Evolutionary conservation across 331 rosid genomes (phyloP), one percentile per base, ranked within the genome.

Genomic region (Quercus tomentella): DNA sequence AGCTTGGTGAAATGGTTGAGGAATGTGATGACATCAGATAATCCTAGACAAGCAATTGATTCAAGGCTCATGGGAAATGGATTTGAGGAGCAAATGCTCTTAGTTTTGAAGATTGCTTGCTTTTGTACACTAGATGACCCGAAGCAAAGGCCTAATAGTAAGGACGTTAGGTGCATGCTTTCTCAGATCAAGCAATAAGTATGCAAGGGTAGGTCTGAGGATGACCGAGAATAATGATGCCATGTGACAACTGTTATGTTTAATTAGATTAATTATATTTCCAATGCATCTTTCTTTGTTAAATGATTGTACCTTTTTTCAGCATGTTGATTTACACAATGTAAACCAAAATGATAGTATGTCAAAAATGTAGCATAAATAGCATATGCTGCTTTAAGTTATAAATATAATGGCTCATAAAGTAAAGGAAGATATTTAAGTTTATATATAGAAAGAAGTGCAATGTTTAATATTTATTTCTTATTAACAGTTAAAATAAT

Each of bases 101-200:
- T 96, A 79, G 97, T 86, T 65, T 77, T 93, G 65, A 93, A 92
- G 88, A 91, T 96, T 78, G 99, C 98, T 4, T 88, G 89, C 87
- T 93, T 96, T 77, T 96, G 99, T 86, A 93, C 97, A 20, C 7
- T 87, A 74, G 97, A 93, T 11, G 89, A 93, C 80, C 98, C 93
- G 0, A 96, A 93, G 69, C 91, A 89, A 75, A 93, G 99, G 82
- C 98, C 98, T 69, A 82, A 92, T 73, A 89, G 97, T 56, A 96
- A 96, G 93, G 93, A 96, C 41, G 84, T 92, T 67, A 87, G 98
- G 81, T 86, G 90, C 21, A 96, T 96, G 97, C 43, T 90, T 75
- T 49, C 87, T 22, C 99, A 93, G 84, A 96, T 96, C 80, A 86
- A 87, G 82, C 94, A 90, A 77, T 78, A 80, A 75, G 49, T 17